phyloP scores from a whole-genome alignment of 257 asterid species.

The Jaltomata sinuosa region DNA sequence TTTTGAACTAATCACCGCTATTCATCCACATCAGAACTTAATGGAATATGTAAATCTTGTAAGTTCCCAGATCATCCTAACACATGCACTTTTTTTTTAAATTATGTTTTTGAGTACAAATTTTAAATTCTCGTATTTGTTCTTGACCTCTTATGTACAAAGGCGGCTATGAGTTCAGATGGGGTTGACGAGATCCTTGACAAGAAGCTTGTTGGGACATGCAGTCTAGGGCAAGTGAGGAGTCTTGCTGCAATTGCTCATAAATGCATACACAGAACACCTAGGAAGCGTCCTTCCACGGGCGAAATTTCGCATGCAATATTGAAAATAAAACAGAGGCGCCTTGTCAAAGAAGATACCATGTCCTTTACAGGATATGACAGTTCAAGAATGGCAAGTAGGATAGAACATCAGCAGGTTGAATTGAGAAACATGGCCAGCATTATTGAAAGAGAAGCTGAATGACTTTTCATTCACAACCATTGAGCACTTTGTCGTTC shows the following conservation, averaged over 20 bases:
- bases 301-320: constrained; percentile 83
- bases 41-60: constrained; percentile 95
- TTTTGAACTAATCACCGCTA: constrained; percentile 94
- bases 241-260: constrained; percentile 65
- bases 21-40: constrained; percentile 94
- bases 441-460: constrained; percentile 26
- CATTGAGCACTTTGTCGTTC: background rate
- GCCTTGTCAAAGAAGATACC: constrained; percentile 47
- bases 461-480: constrained; percentile 2
- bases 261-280: constrained; percentile 55
- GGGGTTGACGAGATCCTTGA: constrained; percentile 93
- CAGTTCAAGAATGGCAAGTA: constrained; percentile 50
- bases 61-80: constrained; percentile 15
- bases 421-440: constrained; percentile 58
- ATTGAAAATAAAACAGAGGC: constrained; percentile 55
- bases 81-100: background rate
- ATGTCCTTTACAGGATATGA: constrained; percentile 58
- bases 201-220: constrained; percentile 54
- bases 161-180: constrained; percentile 89
- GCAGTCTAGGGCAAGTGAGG: constrained; percentile 63
- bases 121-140: background rate
- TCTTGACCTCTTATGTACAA: background rate
- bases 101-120: background rate
- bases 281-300: constrained; percentile 70
- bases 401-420: constrained; percentile 61